Percentiles rank a stretch among this genome's conserved stretches.
Evolutionary conservation across 2,329 filamentous ascomycete genomes (phyloP).

Genomic region (Geoglossum cookeanum): DNA sequence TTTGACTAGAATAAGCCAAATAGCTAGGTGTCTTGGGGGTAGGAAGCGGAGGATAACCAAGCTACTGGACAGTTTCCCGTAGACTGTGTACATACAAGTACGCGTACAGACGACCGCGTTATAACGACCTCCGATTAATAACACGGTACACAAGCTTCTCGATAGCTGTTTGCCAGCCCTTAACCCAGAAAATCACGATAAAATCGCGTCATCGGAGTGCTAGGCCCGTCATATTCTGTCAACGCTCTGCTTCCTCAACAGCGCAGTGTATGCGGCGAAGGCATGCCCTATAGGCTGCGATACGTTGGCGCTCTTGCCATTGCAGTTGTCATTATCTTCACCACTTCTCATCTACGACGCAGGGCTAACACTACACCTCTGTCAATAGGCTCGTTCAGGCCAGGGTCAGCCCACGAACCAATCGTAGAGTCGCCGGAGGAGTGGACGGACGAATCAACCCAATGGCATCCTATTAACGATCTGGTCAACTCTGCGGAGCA

Average conservation of each 20-base stretch:
- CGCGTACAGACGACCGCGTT: no score
- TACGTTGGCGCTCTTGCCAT: neutral
- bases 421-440: neutral
- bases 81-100: no score
- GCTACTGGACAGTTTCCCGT: no score
- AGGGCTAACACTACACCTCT: neutral
- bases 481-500: neutral
- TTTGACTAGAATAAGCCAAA: no score
- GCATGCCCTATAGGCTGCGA: neutral
- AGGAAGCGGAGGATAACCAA: no score
- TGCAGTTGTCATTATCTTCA: neutral
- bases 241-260: neutral
- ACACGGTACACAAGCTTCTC: no score
- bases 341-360: neutral
- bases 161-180: no score
- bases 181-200: no score
- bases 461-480: conserved; percentile 1
- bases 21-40: no score
- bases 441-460: neutral
- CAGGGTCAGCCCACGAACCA: neutral
- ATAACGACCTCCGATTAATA: no score
- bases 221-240: neutral
- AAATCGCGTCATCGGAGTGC: neutral
- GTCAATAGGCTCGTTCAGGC: neutral
- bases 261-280: neutral